Percentiles rank a stretch among this genome's conserved stretches.
These are phyloP conservation scores for Micractinium sp. DNA, from an alignment of 139 green algal species.

Conservation along the genomic window DNA sequence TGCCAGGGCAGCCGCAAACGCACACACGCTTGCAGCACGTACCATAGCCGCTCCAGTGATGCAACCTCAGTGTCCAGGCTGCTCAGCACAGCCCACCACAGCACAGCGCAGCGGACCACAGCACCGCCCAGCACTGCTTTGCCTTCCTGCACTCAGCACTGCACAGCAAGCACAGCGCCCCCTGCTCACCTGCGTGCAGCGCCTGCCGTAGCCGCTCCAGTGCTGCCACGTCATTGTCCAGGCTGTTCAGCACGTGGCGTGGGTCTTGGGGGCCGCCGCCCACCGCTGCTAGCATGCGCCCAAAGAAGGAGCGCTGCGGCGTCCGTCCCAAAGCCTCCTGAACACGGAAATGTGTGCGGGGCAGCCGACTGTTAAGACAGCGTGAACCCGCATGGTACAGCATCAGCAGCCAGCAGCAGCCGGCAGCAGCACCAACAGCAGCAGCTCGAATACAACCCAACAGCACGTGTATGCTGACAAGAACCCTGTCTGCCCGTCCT, in stretches of 20 bases:
- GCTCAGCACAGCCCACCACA: slow-evolving; percentile 33
- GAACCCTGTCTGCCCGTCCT: too few species aligned
- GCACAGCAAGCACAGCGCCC: not conserved
- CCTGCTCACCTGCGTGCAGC: slow-evolving; percentile 22
- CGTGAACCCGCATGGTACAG: not conserved
- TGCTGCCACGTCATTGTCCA: slow-evolving; percentile 69
- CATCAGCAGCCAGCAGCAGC: not conserved
- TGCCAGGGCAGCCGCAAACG: not conserved
- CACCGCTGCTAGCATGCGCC: slow-evolving; percentile 55
- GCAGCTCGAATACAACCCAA: too few species aligned
- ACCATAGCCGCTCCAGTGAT: slow-evolving; percentile 58
- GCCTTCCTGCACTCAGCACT: not conserved
- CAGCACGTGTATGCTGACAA: too few species aligned
- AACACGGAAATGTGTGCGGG: not conserved
- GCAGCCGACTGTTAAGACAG: not conserved
- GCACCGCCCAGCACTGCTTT: not conserved
- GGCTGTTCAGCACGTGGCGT: slow-evolving; percentile 46
- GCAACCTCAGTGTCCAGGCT: slow-evolving; percentile 69
- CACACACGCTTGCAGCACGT: slow-evolving; percentile 31
- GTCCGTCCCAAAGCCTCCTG: not conserved
- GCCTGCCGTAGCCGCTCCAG: slow-evolving; percentile 65
- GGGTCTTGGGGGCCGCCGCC: slow-evolving; percentile 15
- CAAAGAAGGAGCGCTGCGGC: slow-evolving; percentile 50
- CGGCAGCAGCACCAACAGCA: too few species aligned
- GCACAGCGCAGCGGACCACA: not conserved